phyloP scores from a whole-genome alignment of 2,329 filamentous ascomycete species.

The Leptodontidium sp. region DNA sequence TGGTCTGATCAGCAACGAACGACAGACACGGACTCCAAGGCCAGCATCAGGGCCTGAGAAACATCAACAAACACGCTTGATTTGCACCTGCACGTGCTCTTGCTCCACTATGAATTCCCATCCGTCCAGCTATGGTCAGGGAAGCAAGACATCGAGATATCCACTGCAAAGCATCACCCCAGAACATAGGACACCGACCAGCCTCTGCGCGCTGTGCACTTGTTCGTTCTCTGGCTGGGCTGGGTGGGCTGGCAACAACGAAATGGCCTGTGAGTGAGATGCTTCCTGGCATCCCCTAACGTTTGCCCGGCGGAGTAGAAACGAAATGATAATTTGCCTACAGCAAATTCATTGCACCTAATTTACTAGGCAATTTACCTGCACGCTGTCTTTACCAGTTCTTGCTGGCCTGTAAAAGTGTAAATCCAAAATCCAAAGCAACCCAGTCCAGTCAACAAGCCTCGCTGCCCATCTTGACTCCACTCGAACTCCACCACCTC shows the following conservation, averaged over 20 bases:
- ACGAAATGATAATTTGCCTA: too few species aligned
- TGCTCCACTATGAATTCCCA: background rate
- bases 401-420: background rate
- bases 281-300: too few species aligned
- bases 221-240: background rate
- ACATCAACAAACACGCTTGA: constrained; percentile 16
- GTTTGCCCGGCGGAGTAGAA: too few species aligned
- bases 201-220: background rate
- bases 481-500: background rate
- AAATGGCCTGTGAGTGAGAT: background rate
- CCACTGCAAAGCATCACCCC: background rate
- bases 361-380: too few species aligned
- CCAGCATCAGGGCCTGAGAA: constrained; percentile 9
- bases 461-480: background rate
- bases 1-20: constrained; percentile 18
- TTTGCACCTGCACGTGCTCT: background rate
- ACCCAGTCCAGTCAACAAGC: background rate
- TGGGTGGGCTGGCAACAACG: background rate
- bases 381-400: background rate
- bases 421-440: background rate
- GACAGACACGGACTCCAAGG: constrained; percentile 8
- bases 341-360: too few species aligned
- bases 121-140: background rate
- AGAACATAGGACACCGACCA: background rate
- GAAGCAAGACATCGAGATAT: background rate